Evolutionary conservation across 2,329 filamentous ascomycete genomes (phyloP).

Genomic region (Sclerotiophoma versabilis): DNA sequence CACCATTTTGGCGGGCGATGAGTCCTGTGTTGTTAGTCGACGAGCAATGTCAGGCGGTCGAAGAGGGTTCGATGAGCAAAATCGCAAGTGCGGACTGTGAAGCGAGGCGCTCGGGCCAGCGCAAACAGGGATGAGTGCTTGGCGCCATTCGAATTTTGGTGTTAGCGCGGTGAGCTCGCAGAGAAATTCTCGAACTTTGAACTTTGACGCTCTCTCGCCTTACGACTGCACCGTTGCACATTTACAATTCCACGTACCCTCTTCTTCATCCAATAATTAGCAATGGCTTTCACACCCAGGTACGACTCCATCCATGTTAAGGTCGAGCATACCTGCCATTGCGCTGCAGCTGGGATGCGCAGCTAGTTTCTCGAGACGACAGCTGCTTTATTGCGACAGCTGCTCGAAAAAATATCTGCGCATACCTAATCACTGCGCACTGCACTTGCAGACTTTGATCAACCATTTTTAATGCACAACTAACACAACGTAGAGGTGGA

Average conservation of each 20-base stretch:
- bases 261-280: conserved; percentile 9
- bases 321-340: conserved; percentile 25
- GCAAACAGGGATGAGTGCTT: conserved; percentile 9
- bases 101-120: neutral
- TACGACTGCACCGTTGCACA: conserved; percentile 7
- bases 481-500: conserved; percentile 43
- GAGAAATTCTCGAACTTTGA: conserved; percentile 19
- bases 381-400: conserved; percentile 8
- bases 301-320: conserved; percentile 26
- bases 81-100: conserved; percentile 37
- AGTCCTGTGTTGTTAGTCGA: conserved; percentile 39
- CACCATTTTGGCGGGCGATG: conserved; percentile 54
- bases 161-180: conserved; percentile 21
- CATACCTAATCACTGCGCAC: conserved; percentile 4
- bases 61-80: conserved; percentile 33
- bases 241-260: neutral
- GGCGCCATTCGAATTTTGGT: conserved; percentile 6
- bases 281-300: conserved; percentile 43
- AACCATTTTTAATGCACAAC: neutral
- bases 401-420: conserved; percentile 4
- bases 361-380: conserved; percentile 4
- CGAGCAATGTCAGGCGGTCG: conserved; percentile 27
- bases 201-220: conserved; percentile 2
- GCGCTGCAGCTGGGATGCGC: conserved; percentile 15
- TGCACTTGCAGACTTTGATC: conserved; percentile 17